Evolutionary conservation across 2,329 filamentous ascomycete species (phyloP), one percentile per base, ranked within the genome.

Genomic region (Colletotrichum sp.): DNA sequence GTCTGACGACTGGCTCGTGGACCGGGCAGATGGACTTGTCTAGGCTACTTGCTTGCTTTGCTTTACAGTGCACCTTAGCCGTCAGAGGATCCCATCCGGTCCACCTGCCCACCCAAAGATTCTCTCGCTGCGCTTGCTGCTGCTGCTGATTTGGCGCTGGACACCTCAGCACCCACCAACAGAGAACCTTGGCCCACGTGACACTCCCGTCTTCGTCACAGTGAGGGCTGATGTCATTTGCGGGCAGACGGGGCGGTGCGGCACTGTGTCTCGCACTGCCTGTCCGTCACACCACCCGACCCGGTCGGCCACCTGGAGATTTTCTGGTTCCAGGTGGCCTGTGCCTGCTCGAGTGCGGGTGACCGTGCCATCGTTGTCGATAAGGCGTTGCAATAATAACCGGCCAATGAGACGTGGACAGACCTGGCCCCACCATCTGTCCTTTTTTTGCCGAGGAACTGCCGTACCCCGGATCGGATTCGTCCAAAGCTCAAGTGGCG

Each of bases 241-340:
- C 79, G 79, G 44, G 71, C 80, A 81, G 65, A 77, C 71, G 44
- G 79, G 24, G 80, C 68, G 80, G 77, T 72, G 78, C 77, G 8
- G n/a, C 44, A 69, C 71, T 57, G 71, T 63, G 34, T 1, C 32
- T 32, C 59, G 28, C 59, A 63, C 21, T 59, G 55, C 21, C 59
- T 21, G 59, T 8, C n/a, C 10, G 44, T 49, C 44, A 49, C 16
- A 26, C n/a, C n/a, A 68, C 65, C 30, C 30, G 3, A 32, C 32
- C 69, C 36, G 26, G 26, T 15, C 10, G 60, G 69, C 59, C 59
- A 64, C 36, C 59, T 64, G 36, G 39, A 65, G 28, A 24, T 21
- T n/a, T 36, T 34, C 28, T n/a, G 55, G 67, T 32, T 52, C n/a
- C 28, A 21, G 18, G 32, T 75, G 75, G 75, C 44, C 72, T 52